Percentiles rank a stretch among this genome's conserved stretches.
Conservation (phyloP, 2,329 filamentous ascomycete genomes). For the Stemphylium vesicarium region DNA sequence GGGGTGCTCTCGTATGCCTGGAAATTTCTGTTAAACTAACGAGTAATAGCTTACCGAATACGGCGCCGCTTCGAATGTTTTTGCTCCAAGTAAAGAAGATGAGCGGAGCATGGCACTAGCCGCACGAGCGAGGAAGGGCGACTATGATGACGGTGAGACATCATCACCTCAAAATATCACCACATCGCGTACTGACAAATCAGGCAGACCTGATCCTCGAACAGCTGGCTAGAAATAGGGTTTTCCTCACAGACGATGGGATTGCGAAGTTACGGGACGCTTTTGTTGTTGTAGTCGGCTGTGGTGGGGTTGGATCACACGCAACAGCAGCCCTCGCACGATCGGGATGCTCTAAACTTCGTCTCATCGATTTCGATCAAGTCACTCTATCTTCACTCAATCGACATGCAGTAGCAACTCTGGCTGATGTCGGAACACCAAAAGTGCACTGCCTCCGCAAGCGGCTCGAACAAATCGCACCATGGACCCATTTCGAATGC, state of each 20-base stretch:
- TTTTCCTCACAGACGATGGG: constrained; percentile 85
- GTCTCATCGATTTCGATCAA: constrained; percentile 96
- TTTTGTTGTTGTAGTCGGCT: constrained; percentile 89
- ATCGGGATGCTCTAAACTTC: constrained; percentile 85
- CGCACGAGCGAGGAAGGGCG: constrained; percentile 64
- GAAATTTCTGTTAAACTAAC: constrained; percentile 39
- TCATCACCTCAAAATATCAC: not conserved
- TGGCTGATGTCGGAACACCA: constrained; percentile 89
- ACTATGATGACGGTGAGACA: constrained; percentile 66
- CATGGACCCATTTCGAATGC: constrained; percentile 91
- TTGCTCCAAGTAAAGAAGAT: constrained; percentile 59
- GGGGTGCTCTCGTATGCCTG: not conserved
- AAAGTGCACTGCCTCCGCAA: constrained; percentile 87
- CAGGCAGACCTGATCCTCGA: constrained; percentile 83
- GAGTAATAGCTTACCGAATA: constrained; percentile 64
- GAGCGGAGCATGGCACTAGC: constrained; percentile 64
- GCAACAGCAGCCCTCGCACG: constrained; percentile 83
- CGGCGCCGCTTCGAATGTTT: constrained; percentile 59
- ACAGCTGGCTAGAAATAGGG: constrained; percentile 89
- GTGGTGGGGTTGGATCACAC: constrained; percentile 94
- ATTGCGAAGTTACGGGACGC: constrained; percentile 78
- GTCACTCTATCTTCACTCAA: constrained; percentile 94
- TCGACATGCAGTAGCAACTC: constrained; percentile 91
- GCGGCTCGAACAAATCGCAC: constrained; percentile 82
- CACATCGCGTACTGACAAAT: constrained; percentile 4